Base-by-base conservation (phyloP, 208 protist species). In the Trypanosoma theileri region DNA sequence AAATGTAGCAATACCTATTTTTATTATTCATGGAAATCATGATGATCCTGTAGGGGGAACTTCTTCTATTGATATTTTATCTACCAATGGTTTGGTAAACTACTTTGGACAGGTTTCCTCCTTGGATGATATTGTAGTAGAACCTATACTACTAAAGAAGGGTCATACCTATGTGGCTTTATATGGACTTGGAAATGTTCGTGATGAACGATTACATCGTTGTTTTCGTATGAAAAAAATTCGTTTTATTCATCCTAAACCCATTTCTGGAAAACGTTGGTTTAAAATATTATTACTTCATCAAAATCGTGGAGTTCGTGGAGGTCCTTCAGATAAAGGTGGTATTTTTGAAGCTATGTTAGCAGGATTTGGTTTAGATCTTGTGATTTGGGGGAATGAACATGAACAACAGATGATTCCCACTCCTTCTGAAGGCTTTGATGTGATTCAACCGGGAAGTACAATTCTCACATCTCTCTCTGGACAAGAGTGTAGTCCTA, bases 11-110 rank as follows among this genome's bases (percentile, higher is more conserved):
- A 71, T 99, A n/a, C 99, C 99, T 0, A 88, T 99, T 26, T 99
- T 99, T 89, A 87, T 87, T 10, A 99, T 99, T 65, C 98, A 99
- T 83, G 99, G 99, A 54, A 99, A 99, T 76, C 99, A 99, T 81
- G 99, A 99, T 72, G 98, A 99, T 71, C 98, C 98, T 11, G 84
- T 96, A 44, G 98, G 98, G 6, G 98, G 97, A 57, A 86, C 85
- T 65, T 93, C 87, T 40, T 78, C 98, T 17, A 66, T 99, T 4
- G 98, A 99, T 79, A 62, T 99, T 1, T 80, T 99, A 19, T 80
- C 89, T 24, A 87, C 87, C 9, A 86, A 79, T 28, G 94, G 97
- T 46, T 84, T 98, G 41, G 74, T 99, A 19, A 99, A 99, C 74
- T 99, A 99, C 81, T 99, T 99, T 89, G 99, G 99, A 42, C 97